A percentile compares a stretch with the other conserved stretches of the same genome.
phyloP scores from a whole-genome alignment of 2,329 filamentous ascomycete genomes.

The Aspergillus nomiae region DNA sequence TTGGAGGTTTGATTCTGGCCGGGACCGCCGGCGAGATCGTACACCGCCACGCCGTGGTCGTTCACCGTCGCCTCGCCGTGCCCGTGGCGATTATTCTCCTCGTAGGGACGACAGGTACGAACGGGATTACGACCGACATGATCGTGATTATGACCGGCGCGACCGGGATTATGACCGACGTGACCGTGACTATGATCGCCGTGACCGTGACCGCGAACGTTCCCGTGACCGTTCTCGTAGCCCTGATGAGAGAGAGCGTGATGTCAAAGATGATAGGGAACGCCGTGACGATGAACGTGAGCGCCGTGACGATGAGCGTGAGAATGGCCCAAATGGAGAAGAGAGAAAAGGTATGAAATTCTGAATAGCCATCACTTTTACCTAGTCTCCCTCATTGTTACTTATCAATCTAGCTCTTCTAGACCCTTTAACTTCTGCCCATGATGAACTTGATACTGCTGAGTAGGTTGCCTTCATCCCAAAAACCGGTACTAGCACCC shows the following conservation, averaged over 20 bases:
- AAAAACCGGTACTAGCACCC: conserved; percentile 9
- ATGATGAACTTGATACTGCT: conserved; percentile 95
- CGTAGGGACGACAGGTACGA: conserved; percentile 85
- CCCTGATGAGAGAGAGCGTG: conserved; percentile 62
- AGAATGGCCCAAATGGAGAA: conserved; percentile 79
- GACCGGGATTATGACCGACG: conserved; percentile 71
- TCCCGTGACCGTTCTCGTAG: conserved; percentile 71
- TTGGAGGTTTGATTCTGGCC: conserved; percentile 95
- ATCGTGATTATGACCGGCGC: conserved; percentile 72
- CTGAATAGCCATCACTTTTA: neutral
- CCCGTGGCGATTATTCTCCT: conserved; percentile 73
- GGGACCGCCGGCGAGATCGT: conserved; percentile 67
- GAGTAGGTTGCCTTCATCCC: conserved; percentile 57
- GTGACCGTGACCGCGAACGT: conserved; percentile 67
- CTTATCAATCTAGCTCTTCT: conserved; percentile 50
- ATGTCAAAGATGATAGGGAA: conserved; percentile 43
- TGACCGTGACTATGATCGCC: conserved; percentile 44
- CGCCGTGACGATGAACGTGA: conserved; percentile 66
- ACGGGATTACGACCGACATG: conserved; percentile 69
- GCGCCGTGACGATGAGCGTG: conserved; percentile 69
- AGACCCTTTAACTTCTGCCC: conserved; percentile 78
- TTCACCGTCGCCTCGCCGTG: conserved; percentile 59
- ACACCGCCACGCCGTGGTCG: conserved; percentile 75
- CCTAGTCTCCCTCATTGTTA: neutral
- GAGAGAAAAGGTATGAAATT: conserved; percentile 76